Percentiles rank a stretch among this genome's conserved stretches.
phyloP scores from a whole-genome alignment of 148 eudicot genomes.

The Rhododendron griersonianum region DNA sequence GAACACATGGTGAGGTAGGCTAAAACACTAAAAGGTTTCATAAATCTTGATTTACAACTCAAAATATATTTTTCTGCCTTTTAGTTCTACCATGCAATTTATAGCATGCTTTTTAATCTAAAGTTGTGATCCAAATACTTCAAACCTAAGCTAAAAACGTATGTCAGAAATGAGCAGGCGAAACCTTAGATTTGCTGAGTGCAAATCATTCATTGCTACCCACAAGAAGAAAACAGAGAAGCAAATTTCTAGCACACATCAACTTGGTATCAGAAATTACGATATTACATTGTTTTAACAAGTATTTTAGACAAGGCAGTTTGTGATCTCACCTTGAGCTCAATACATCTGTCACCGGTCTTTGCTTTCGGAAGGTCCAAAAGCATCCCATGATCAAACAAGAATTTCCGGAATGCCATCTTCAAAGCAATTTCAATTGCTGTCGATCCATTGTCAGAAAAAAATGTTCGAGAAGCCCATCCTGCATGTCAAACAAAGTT shows the following conservation, averaged over 20 bases:
- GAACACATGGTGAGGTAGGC: neutral
- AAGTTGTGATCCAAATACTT: neutral
- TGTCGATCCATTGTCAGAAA: constrained; percentile 97
- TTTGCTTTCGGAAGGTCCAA: constrained; percentile 23
- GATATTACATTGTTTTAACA: neutral
- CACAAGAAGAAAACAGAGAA: neutral
- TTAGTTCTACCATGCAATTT: neutral
- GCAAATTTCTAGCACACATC: neutral
- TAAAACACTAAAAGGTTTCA: neutral
- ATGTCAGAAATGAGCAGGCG: neutral
- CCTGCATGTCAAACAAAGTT: constrained; percentile 32
- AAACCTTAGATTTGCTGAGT: neutral
- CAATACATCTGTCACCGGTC: constrained; percentile 26
- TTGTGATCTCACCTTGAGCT: constrained; percentile 57
- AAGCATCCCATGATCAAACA: constrained; percentile 46
- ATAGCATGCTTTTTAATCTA: neutral
- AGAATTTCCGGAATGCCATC: constrained; percentile 96
- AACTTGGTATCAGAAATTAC: neutral
- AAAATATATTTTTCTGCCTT: neutral
- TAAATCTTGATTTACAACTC: neutral
- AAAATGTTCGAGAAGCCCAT: constrained; percentile 90
- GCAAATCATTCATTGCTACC: neutral
- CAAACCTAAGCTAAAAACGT: neutral
- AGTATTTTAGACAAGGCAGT: neutral
- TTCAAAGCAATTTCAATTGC: constrained; percentile 95